Evolutionary conservation across 2,329 filamentous ascomycete species (phyloP).

Genomic region (Lecanicillium sp.): DNA sequence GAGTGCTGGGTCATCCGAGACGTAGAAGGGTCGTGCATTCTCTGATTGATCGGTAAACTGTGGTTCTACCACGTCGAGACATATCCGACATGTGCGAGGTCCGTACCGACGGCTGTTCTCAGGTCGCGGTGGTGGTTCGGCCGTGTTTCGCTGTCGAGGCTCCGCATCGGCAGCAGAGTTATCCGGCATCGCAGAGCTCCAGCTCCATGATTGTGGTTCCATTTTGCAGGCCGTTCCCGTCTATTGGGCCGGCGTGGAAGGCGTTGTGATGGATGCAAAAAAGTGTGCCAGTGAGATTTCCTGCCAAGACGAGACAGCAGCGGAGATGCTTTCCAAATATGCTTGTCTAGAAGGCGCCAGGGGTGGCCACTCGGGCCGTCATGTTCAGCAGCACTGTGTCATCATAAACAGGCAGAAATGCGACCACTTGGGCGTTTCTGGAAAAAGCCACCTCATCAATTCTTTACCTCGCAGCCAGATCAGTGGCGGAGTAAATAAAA

Average conservation of each 20-base stretch:
- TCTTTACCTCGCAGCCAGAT: neutral
- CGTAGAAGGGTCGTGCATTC: slow-evolving; percentile 48
- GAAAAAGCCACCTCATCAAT: slow-evolving; percentile 14
- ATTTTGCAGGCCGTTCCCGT: neutral
- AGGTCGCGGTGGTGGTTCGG: slow-evolving; percentile 1
- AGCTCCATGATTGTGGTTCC: slow-evolving; percentile 11
- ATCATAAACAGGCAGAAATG: slow-evolving; percentile 4
- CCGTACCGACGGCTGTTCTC: slow-evolving; percentile 48
- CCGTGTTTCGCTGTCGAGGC: slow-evolving; percentile 3
- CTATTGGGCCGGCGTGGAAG: neutral
- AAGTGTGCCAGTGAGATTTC: neutral
- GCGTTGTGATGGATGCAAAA: neutral
- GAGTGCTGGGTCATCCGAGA: slow-evolving; percentile 65
- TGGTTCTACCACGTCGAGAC: slow-evolving; percentile 61
- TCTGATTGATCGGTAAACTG: slow-evolving; percentile 35
- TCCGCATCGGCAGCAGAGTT: slow-evolving; percentile 2
- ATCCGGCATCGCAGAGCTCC: slow-evolving; percentile 10
- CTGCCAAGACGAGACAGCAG: neutral
- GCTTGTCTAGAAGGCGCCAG: slow-evolving; percentile 4
- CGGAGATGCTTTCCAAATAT: slow-evolving; percentile 7
- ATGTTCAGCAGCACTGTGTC: neutral
- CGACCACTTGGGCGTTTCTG: neutral
- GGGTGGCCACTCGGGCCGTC: neutral
- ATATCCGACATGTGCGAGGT: slow-evolving; percentile 80
- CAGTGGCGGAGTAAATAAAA: slow-evolving; percentile 5